Conservation (phyloP, 371 early-diverging fungal genomes). For the Entomophthora muscae region DNA sequence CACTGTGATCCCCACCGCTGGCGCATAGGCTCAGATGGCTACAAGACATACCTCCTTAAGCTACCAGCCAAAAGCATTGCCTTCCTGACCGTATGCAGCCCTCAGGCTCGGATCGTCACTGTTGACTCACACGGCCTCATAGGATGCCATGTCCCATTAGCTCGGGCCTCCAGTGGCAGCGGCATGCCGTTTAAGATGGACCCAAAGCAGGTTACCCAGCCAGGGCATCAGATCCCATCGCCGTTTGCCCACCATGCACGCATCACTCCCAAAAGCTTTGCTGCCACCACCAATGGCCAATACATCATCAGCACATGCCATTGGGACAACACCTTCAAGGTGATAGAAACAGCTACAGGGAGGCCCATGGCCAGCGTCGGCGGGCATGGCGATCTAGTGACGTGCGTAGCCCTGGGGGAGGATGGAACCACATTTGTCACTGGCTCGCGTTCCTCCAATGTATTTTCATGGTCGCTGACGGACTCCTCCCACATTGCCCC, state of each 20-base stretch:
- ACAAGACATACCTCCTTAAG: constrained; percentile 8
- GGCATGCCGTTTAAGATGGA: constrained; percentile 1
- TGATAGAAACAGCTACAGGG: constrained; percentile 13
- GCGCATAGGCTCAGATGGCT: neutral
- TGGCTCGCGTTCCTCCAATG: constrained; percentile 47
- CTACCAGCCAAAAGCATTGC: neutral
- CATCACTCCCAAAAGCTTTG: constrained; percentile 23
- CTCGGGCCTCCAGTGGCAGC: neutral
- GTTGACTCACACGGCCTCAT: constrained; percentile 1
- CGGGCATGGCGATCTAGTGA: constrained; percentile 43
- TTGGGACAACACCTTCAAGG: constrained; percentile 25
- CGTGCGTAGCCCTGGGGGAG: constrained; percentile 27
- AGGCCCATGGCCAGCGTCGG: constrained; percentile 18
- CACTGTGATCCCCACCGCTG: neutral
- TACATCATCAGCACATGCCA: constrained; percentile 21
- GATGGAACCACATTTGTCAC: constrained; percentile 29
- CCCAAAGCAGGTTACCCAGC: neutral
- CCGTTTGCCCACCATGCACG: constrained; percentile 15
- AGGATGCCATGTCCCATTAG: neutral
- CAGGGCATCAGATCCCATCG: neutral
- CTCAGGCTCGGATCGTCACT: neutral
- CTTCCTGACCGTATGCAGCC: neutral
- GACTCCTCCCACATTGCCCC: neutral
- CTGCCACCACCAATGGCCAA: constrained; percentile 19
- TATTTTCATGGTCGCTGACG: constrained; percentile 28